These are phyloP conservation scores for Aspergillus pseudoglaucus DNA, from an alignment of 2,329 filamentous ascomycete genomes.

Conservation along the genomic window DNA sequence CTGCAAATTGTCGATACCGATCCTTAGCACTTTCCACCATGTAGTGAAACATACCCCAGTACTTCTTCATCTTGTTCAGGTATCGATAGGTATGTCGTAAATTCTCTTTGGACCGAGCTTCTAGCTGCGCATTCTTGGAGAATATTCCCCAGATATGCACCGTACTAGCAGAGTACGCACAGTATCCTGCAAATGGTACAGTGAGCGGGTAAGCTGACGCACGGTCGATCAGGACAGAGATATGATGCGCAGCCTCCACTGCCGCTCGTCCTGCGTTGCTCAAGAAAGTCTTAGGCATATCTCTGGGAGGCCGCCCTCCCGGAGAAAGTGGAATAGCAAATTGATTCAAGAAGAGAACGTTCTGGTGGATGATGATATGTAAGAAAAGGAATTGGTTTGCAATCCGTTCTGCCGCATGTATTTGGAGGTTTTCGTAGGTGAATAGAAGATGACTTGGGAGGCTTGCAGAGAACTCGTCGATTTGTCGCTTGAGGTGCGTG, in stretches of 20 bases:
- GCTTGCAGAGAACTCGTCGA: conserved; percentile 61
- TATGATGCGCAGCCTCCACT: conserved; percentile 75
- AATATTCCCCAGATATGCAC: conserved; percentile 93
- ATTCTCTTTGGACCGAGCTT: conserved; percentile 73
- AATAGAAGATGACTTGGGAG: conserved; percentile 70
- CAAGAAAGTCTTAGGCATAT: conserved; percentile 72
- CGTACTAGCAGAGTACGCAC: conserved; percentile 84
- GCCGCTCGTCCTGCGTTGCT: conserved; percentile 68
- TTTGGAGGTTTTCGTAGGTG: conserved; percentile 71
- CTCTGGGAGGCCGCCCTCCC: conserved; percentile 56
- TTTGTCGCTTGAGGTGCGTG: conserved; percentile 60
- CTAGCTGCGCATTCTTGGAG: conserved; percentile 69
- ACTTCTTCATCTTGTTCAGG: conserved; percentile 88
- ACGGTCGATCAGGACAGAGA: conserved; percentile 77
- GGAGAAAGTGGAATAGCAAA: conserved; percentile 70
- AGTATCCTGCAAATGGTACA: conserved; percentile 91
- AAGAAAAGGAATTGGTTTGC: conserved; percentile 90
- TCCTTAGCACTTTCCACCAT: conserved; percentile 90
- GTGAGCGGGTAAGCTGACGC: conserved; percentile 73
- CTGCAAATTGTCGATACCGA: conserved; percentile 76
- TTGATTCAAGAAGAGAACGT: conserved; percentile 80
- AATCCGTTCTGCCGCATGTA: conserved; percentile 75
- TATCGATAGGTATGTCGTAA: conserved; percentile 84
- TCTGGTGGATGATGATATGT: conserved; percentile 85
- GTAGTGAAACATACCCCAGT: conserved; percentile 98